Conservation (phyloP, 805 yeast genomes). For the Barnettozyma siamensis region DNA sequence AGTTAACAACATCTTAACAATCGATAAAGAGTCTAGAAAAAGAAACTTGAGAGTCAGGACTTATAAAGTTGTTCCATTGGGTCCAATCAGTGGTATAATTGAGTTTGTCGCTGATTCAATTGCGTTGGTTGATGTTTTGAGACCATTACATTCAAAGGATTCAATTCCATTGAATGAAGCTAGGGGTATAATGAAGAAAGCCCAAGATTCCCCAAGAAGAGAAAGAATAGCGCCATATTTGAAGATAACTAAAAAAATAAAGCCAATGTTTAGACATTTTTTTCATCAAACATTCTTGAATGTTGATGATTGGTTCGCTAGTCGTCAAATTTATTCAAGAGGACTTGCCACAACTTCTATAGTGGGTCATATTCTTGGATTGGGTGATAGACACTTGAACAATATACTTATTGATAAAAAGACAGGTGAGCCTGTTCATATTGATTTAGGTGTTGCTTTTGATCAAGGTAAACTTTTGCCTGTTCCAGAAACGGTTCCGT, state of each 20-base stretch:
- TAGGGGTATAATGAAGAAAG: constrained; percentile 54
- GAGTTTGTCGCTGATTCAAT: constrained; percentile 81
- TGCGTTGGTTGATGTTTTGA: constrained; percentile 64
- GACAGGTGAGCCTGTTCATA: constrained; percentile 93
- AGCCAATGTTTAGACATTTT: constrained; percentile 66
- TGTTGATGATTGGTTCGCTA: constrained; percentile 69
- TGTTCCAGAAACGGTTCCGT: constrained; percentile 92
- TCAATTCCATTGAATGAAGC: constrained; percentile 49
- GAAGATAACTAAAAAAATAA: constrained; percentile 42
- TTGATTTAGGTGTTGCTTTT: constrained; percentile 93
- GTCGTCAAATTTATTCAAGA: constrained; percentile 58
- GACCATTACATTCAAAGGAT: constrained; percentile 56
- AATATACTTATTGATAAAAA: constrained; percentile 74
- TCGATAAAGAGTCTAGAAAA: constrained; percentile 49
- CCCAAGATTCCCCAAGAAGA: constrained; percentile 39
- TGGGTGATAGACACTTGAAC: constrained; percentile 94
- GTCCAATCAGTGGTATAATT: constrained; percentile 80
- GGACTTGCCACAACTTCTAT: constrained; percentile 85
- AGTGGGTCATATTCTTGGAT: constrained; percentile 81
- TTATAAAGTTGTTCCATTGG: constrained; percentile 85
- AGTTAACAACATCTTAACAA: constrained; percentile 60
- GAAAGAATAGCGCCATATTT: constrained; percentile 42
- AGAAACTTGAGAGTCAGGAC: constrained; percentile 67
- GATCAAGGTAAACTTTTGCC: constrained; percentile 85
- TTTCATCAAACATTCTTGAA: constrained; percentile 62